Evolutionary conservation across 257 asterid genomes (phyloP).

Genomic region (Leonotis leonurus): DNA sequence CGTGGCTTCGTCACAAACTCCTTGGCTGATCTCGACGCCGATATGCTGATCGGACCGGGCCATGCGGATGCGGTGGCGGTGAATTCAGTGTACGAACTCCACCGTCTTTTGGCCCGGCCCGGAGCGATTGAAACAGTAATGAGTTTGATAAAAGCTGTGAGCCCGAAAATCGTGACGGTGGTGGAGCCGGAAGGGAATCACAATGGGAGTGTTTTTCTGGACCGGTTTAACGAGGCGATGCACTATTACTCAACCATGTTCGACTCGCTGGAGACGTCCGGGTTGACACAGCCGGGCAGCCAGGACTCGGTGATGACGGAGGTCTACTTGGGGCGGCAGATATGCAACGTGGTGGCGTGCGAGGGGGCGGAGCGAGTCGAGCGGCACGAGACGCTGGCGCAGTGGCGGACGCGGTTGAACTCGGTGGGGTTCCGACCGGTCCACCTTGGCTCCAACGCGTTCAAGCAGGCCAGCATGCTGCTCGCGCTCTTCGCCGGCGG

Average conservation of each 20-base stretch:
- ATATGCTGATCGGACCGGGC: constrained; percentile 38
- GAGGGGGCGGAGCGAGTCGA: constrained; percentile 74
- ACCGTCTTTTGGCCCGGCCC: constrained; percentile 42
- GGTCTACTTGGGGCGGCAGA: constrained; percentile 75
- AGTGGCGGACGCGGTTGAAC: constrained; percentile 64
- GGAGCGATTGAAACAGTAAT: constrained; percentile 51
- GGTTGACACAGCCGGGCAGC: constrained; percentile 38
- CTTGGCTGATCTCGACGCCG: constrained; percentile 57
- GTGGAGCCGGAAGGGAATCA: constrained; percentile 84
- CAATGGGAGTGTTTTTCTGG: constrained; percentile 50
- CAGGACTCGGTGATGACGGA: constrained; percentile 71
- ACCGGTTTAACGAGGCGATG: constrained; percentile 75
- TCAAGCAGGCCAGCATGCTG: constrained; percentile 81
- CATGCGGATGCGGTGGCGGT: constrained; percentile 64
- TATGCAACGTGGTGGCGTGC: constrained; percentile 81
- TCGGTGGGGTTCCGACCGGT: constrained; percentile 59
- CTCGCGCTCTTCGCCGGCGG: constrained; percentile 72
- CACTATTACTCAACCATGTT: constrained; percentile 88
- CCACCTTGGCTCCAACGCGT: constrained; percentile 77
- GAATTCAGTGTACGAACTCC: constrained; percentile 77
- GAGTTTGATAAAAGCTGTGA: constrained; percentile 37
- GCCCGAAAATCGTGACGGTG: constrained; percentile 60
- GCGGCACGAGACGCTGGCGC: constrained; percentile 69
- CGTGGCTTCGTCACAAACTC: constrained; percentile 68
- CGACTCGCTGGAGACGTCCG: constrained; percentile 77